Base-by-base conservation (phyloP, 495 filamentous ascomycete genomes). In the Lepidopterella palustris region DNA sequence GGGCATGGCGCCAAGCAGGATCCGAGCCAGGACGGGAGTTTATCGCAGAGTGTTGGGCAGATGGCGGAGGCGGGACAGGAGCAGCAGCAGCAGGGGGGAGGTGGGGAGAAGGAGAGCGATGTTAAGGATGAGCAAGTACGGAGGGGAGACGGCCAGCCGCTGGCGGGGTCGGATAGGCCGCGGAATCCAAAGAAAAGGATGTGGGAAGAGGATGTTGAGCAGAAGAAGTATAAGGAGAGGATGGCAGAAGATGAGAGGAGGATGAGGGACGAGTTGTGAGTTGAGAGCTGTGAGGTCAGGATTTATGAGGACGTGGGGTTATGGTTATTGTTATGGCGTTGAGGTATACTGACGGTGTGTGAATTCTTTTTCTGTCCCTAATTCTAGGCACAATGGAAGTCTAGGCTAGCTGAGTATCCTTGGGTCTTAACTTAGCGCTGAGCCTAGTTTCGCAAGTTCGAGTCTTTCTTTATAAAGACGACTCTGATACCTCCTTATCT, bases 121-220 rank as follows among this genome's bases (percentile, higher is more conserved):
- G 45, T 69, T 60, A 23, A 68, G 64, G 71, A 78, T 23, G 66
- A 72, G 40, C 60, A 54, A 20, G 55, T 65, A 53, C 45, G 63
- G 27, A 66, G 73, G 52, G 74, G 68, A 2, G 76, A 77, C 45
- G 78, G 77, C 0, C 72, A 66, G 28, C 60, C 71, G 29, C 52
- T 76, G 45, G 25, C 67, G 53, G 67, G 70, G 26, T 56, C 47
- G 11, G 71, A 72, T 64, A 63, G 70, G 23, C 76, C 79, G 51
- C 75, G 77, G 26, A 92, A 92, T 74, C 78, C 87, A 15, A 92
- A 87, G 77, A 96, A 95, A 75, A 77, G 89, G 70, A 87, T 92
- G 83, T 90, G 84, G 79, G 88, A 93, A 70, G 83, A 83, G 59
- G 81, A 80, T 47, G 68, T 66, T 39, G 70, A 70, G 65, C 58